Base-by-base conservation (phyloP, 441 rosid genomes). In the Erysimum pusillum region DNA sequence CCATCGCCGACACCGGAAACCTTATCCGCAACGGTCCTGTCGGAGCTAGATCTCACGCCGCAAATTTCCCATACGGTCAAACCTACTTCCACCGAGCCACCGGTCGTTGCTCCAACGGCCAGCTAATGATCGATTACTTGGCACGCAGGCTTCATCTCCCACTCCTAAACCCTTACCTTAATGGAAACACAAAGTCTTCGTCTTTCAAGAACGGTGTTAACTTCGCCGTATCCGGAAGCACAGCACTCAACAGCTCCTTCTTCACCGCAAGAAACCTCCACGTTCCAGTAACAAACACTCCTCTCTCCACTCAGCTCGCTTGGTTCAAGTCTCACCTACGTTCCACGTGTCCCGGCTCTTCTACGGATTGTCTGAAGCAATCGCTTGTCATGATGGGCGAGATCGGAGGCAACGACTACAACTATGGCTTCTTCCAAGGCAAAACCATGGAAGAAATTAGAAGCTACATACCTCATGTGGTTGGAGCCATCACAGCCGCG, bases 391-490 rank as follows among this genome's bases (percentile, higher is more conserved):
- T 85, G 68, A 81, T 83, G 2, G 89, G 90, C 1, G 87, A 83
- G 59, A 87, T 85, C 4, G 91, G 91, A 77, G 83, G 80, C 6
- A 85, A 79, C 60, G 87, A 87, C 74, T 85, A 84, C 64, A 82
- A 63, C 69, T 63, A 65, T 61, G 86, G 84, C 39, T 80, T 81
- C 31, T 45, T 74, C 10, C 63, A 71, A 58, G 81, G 85, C 6
- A 77, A 71, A 48, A 7, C 77, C 18, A 7, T 68, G 0, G 77
- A 75, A 34, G 85, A 84, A 28, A 73, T 60, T 11, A 81, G 66
- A 48, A 11, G 60, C 36, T 44, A 74, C 74, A 83, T 83, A 4
- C 85, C 85, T 28, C 44, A 84, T 36, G 87, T 85, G 8, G 83
- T 87, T 12, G 61, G 53, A 77, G 70, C 81, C 77, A 83, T 84